These are phyloP conservation scores for Sporothrix brasiliensis DNA, from an alignment of 2,329 filamentous ascomycete species.

Conservation along the genomic window DNA sequence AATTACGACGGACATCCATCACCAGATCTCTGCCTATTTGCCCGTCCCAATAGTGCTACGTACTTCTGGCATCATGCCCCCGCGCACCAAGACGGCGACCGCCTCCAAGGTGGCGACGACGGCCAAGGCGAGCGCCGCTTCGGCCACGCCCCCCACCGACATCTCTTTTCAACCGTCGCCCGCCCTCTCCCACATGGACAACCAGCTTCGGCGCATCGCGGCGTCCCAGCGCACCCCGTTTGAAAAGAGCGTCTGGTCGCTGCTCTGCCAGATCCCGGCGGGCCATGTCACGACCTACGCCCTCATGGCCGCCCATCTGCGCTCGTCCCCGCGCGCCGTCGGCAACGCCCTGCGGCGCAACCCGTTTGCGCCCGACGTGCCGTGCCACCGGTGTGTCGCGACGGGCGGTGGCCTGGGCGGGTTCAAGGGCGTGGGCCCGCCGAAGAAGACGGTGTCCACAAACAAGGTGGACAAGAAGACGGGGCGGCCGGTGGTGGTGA, in stretches of 20 bases:
- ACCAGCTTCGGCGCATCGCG: conserved; percentile 52
- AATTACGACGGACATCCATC: no score
- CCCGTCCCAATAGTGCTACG: no score
- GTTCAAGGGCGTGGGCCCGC: conserved; percentile 69
- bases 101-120: neutral
- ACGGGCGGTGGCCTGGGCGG: conserved; percentile 71
- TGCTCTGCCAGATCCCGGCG: conserved; percentile 74
- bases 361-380: conserved; percentile 79
- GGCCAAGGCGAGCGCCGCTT: neutral
- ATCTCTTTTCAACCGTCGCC: neutral
- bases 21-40: neutral
- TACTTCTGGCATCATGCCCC: neutral
- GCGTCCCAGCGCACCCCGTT: conserved; percentile 53
- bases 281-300: conserved; percentile 80
- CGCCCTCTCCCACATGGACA: conserved; percentile 40
- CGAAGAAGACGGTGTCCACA: conserved; percentile 50
- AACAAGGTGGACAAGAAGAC: conserved; percentile 53
- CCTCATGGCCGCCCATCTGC: conserved; percentile 66
- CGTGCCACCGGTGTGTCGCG: conserved; percentile 79
- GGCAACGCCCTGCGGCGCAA: conserved; percentile 77
- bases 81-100: neutral
- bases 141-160: neutral
- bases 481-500: conserved; percentile 50
- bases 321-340: conserved; percentile 73
- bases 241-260: conserved; percentile 67